phyloP scores from a whole-genome alignment of 306 rosid species.

The Hylodesmum podocarpum region DNA sequence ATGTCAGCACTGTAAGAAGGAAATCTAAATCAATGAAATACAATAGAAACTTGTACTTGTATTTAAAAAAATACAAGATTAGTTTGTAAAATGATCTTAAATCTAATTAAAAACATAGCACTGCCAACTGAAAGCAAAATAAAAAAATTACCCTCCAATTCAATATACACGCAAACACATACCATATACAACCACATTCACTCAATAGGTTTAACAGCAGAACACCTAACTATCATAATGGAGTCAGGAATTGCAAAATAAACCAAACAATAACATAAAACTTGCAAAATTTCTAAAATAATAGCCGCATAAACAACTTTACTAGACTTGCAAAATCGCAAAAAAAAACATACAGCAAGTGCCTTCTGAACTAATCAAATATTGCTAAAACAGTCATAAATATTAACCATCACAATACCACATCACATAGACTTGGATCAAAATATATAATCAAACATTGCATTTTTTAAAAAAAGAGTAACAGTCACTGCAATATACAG shows the following conservation, averaged over 20 bases:
- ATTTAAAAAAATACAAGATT: not conserved
- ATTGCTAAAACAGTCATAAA: too few relatives aligned
- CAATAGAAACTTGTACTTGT: not conserved
- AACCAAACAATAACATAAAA: too few relatives aligned
- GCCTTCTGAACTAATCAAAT: not conserved
- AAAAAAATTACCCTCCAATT: too few relatives aligned
- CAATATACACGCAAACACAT: too few relatives aligned
- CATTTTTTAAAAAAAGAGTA: not conserved
- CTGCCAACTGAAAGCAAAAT: not conserved
- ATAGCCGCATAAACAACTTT: too few relatives aligned
- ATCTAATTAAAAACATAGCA: not conserved
- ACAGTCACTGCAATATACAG: not conserved
- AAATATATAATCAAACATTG: not conserved
- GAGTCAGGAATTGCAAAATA: too few relatives aligned
- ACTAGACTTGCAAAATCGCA: too few relatives aligned
- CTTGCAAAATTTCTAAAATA: too few relatives aligned
- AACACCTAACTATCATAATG: too few relatives aligned
- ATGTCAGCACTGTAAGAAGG: not conserved
- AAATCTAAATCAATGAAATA: not conserved
- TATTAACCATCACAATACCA: not conserved
- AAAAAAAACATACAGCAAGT: not conserved
- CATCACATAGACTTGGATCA: not conserved
- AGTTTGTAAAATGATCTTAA: not conserved
- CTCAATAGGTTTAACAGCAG: too few relatives aligned
- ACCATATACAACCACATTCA: too few relatives aligned